phyloP scores from a whole-genome alignment of 208 protist genomes.

The Novymonas esmeraldas region DNA sequence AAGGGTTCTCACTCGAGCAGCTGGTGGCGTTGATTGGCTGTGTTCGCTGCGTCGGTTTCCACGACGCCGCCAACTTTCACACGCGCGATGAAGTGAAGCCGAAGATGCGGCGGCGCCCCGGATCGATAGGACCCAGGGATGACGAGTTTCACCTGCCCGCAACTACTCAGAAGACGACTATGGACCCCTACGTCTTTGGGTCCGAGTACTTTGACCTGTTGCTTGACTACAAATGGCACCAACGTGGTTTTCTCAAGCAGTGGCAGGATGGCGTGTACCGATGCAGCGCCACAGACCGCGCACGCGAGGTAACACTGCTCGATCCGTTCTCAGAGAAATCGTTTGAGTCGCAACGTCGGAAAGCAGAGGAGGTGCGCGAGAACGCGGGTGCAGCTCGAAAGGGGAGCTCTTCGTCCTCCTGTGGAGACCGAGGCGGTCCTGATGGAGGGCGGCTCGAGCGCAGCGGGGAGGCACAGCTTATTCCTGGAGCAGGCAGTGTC shows the following conservation, averaged over 20 bases:
- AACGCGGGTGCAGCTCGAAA: slow-evolving; percentile 27
- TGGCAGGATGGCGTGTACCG: slow-evolving; percentile 34
- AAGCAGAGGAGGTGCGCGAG: slow-evolving; percentile 39
- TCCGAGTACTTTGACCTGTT: slow-evolving; percentile 87
- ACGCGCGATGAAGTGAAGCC: slow-evolving; percentile 80
- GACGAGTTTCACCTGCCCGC: slow-evolving; percentile 61
- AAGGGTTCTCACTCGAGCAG: slow-evolving; percentile 76
- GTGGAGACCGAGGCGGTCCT: not conserved
- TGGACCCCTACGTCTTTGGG: slow-evolving; percentile 89
- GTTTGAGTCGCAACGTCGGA: slow-evolving; percentile 44
- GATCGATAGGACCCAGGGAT: slow-evolving; percentile 34
- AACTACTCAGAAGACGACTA: slow-evolving; percentile 67
- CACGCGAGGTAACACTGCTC: slow-evolving; percentile 65
- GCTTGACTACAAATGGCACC: slow-evolving; percentile 83
- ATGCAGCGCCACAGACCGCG: slow-evolving; percentile 67
- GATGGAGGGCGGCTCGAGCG: slow-evolving; percentile 35
- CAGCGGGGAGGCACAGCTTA: slow-evolving; percentile 78
- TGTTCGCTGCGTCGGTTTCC: slow-evolving; percentile 70
- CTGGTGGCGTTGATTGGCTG: slow-evolving; percentile 79
- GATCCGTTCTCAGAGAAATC: slow-evolving; percentile 84
- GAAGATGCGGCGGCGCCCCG: slow-evolving; percentile 36
- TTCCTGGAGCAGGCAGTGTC: slow-evolving; percentile 28
- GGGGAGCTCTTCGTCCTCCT: slow-evolving; percentile 2
- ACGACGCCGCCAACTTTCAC: slow-evolving; percentile 75
- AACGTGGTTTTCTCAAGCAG: slow-evolving; percentile 36